A percentile compares a stretch with the other conserved stretches of the same genome.
phyloP scores from a whole-genome alignment of 257 asterid species.

The Ballota nigra region DNA sequence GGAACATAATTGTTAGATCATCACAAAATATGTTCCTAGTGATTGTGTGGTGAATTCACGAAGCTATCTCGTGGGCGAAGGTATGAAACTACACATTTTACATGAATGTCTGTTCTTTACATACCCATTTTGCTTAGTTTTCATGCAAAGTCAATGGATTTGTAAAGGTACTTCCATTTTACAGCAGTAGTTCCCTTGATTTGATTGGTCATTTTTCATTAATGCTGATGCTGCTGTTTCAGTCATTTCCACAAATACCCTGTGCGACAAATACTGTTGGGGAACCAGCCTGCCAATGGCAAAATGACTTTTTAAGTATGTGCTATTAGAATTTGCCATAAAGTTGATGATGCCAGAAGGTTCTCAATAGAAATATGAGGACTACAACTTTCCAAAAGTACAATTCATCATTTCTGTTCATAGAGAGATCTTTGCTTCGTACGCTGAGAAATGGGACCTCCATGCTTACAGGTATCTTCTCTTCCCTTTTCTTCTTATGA shows the following conservation, averaged over 20 bases:
- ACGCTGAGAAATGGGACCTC: constrained; percentile 35
- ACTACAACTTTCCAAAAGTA: constrained; percentile 20
- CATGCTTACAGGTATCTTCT: constrained; percentile 11
- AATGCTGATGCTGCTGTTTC: neutral
- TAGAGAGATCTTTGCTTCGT: neutral
- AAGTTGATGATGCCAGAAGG: constrained; percentile 30
- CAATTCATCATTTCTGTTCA: constrained; percentile 19
- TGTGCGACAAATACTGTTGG: constrained; percentile 3
- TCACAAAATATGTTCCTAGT: neutral
- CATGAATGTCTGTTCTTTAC: neutral
- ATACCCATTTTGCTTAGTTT: neutral
- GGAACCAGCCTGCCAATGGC: constrained; percentile 10
- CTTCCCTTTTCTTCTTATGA: constrained; percentile 13
- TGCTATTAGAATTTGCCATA: constrained; percentile 15
- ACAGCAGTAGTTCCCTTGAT: neutral
- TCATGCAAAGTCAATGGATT: neutral
- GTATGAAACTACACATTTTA: neutral
- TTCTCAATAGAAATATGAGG: constrained; percentile 17
- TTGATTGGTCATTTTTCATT: neutral
- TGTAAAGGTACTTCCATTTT: neutral
- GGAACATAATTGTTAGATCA: neutral
- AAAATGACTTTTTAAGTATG: neutral
- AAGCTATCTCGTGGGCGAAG: neutral
- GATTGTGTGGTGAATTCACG: neutral
- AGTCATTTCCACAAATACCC: constrained; percentile 8